Percentiles rank a stretch among this genome's conserved stretches.
Conservation (phyloP, 805 yeast genomes). For the Huiozyma sinensis region DNA sequence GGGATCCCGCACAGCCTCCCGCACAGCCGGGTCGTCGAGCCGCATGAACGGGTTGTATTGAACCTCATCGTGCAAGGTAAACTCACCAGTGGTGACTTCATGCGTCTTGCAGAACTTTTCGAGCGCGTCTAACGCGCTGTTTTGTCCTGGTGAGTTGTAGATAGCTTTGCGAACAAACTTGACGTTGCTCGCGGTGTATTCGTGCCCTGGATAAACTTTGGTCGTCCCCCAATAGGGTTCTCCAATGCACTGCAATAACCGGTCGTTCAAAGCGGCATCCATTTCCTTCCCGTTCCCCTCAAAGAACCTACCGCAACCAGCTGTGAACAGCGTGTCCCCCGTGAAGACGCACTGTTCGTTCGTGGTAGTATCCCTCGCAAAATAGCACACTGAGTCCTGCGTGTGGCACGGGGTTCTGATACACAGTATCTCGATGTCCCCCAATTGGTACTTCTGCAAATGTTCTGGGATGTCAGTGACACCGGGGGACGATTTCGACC, state of each 20-base stretch:
- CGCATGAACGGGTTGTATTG: conserved; percentile 85
- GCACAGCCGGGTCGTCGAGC: conserved; percentile 51
- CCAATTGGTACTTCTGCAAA: conserved; percentile 40
- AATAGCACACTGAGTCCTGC: conserved; percentile 89
- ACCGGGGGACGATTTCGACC: conserved; percentile 41
- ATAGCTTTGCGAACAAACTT: conserved; percentile 63
- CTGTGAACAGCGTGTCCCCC: conserved; percentile 88
- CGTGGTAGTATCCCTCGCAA: conserved; percentile 49
- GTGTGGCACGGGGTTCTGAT: conserved; percentile 97
- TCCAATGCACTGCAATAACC: conserved; percentile 51
- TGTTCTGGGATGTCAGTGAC: conserved; percentile 63
- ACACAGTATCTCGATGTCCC: conserved; percentile 55
- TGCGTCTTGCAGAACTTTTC: conserved; percentile 39
- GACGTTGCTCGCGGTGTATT: conserved; percentile 77
- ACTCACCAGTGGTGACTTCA: conserved; percentile 75
- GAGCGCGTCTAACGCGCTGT: conserved; percentile 42
- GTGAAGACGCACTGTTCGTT: conserved; percentile 73
- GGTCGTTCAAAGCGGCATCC: conserved; percentile 54
- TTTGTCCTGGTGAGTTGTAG: conserved; percentile 30
- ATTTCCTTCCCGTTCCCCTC: conserved; percentile 82
- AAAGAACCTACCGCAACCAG: conserved; percentile 95
- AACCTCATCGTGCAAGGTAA: conserved; percentile 77
- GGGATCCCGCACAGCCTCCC: conserved; percentile 43
- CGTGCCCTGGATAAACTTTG: conserved; percentile 86
- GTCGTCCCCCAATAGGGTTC: conserved; percentile 34